phyloP scores from a whole-genome alignment of 2,329 filamentous ascomycete species.

The Coleophoma eucalyptorum region DNA sequence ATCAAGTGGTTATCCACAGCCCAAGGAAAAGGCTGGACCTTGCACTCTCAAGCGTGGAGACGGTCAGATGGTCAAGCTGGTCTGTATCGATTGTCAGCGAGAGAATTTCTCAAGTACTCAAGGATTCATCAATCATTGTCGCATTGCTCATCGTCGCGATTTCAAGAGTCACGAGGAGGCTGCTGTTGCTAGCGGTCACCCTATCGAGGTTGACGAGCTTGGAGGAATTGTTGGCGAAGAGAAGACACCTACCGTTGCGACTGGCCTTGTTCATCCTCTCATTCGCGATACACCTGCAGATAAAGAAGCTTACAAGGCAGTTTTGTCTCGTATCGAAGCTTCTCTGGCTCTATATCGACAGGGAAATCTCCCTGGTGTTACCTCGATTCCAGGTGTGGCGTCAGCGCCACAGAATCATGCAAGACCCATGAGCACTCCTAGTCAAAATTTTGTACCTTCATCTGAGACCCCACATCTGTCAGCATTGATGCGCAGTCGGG shows the following conservation, averaged over 20 bases:
- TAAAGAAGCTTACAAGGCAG: slow-evolving; percentile 45
- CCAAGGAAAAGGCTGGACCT: slow-evolving; percentile 80
- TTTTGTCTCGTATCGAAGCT: slow-evolving; percentile 49
- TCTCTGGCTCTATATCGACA: slow-evolving; percentile 49
- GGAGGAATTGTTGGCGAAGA: slow-evolving; percentile 43
- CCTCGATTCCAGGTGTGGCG: slow-evolving; percentile 35
- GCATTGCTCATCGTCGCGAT: slow-evolving; percentile 88
- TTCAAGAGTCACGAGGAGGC: slow-evolving; percentile 97
- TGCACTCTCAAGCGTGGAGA: slow-evolving; percentile 84
- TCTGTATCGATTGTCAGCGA: slow-evolving; percentile 83
- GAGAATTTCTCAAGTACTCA: slow-evolving; percentile 95
- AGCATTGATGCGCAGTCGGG: slow-evolving; percentile 56
- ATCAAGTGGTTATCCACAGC: slow-evolving; percentile 64
- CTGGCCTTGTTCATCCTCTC: slow-evolving; percentile 58
- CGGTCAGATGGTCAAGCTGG: slow-evolving; percentile 81
- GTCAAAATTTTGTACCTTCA: slow-evolving; percentile 45
- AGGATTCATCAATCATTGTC: slow-evolving; percentile 99
- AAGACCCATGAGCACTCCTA: slow-evolving; percentile 20
- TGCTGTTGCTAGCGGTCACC: slow-evolving; percentile 80
- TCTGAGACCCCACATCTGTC: slow-evolving; percentile 64
- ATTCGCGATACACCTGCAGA: slow-evolving; percentile 53
- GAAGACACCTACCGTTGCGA: slow-evolving; percentile 23
- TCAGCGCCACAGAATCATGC: slow-evolving; percentile 13
- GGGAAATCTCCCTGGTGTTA: slow-evolving; percentile 46
- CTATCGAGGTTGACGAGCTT: slow-evolving; percentile 66